phyloP scores from a whole-genome alignment of 1,284 basidiomycete genomes.

The Sporisorium iseilematis-ciliati region DNA sequence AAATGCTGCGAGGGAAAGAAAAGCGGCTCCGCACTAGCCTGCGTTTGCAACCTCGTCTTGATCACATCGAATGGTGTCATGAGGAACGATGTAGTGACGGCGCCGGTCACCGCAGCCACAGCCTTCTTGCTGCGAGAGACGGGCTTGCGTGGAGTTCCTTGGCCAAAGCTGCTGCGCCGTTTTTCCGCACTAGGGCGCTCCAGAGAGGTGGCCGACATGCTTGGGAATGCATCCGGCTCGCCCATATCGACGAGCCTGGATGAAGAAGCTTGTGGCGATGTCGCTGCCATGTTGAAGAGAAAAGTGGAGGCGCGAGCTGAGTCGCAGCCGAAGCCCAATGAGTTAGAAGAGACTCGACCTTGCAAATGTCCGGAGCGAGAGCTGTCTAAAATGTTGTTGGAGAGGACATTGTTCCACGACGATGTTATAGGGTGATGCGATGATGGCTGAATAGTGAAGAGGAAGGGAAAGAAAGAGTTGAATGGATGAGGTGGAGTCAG shows the following conservation, averaged over 20 bases:
- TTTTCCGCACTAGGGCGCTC: constrained; percentile 20
- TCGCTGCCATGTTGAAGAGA: constrained; percentile 15
- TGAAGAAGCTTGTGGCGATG: constrained; percentile 14
- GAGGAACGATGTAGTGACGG: constrained; percentile 83
- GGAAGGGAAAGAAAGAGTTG: background rate
- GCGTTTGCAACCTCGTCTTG: constrained; percentile 90
- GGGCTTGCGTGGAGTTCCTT: constrained; percentile 41
- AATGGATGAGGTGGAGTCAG: constrained; percentile 10
- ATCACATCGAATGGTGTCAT: constrained; percentile 96
- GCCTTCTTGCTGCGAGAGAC: constrained; percentile 77
- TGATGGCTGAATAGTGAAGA: background rate
- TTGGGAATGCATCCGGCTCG: constrained; percentile 44
- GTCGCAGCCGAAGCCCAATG: background rate
- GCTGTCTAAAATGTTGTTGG: background rate
- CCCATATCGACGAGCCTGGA: constrained; percentile 8
- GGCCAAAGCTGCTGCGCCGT: constrained; percentile 32
- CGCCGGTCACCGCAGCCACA: constrained; percentile 82
- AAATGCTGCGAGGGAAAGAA: constrained; percentile 53
- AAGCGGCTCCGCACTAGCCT: constrained; percentile 69
- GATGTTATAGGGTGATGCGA: background rate
- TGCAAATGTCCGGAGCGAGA: background rate
- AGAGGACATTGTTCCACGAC: constrained; percentile 13
- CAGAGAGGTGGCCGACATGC: constrained; percentile 38
- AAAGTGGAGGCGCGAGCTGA: constrained; percentile 24
- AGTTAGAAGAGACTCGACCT: too few relatives aligned